Conservation (phyloP, 2,329 filamentous ascomycete species). For the Aureobasidium sp. region DNA sequence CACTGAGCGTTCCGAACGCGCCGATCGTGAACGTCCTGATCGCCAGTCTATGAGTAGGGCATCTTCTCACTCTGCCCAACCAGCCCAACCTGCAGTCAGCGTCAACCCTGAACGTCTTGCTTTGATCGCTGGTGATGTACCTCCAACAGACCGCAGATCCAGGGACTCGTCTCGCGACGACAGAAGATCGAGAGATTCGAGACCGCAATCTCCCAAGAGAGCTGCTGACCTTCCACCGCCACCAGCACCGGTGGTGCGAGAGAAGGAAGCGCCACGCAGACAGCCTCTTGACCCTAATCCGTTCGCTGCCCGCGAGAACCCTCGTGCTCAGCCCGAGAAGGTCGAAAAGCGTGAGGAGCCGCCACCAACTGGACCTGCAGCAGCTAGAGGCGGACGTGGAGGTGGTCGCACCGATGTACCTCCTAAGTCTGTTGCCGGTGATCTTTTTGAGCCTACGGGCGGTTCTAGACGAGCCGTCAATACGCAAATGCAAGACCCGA, state of each 20-base stretch:
- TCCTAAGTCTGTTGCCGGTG: slow-evolving; percentile 29
- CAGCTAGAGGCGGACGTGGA: slow-evolving; percentile 31
- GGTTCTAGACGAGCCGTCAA: slow-evolving; percentile 24
- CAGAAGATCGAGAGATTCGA: slow-evolving; percentile 15
- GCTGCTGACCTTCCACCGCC: slow-evolving; percentile 29
- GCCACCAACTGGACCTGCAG: slow-evolving; percentile 44
- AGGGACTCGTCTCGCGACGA: slow-evolving; percentile 20
- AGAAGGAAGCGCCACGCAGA: slow-evolving; percentile 27
- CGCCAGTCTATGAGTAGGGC: neutral
- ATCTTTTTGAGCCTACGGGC: slow-evolving; percentile 22
- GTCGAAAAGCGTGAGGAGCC: slow-evolving; percentile 29
- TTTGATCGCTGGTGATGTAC: slow-evolving; percentile 28
- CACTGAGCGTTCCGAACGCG: neutral
- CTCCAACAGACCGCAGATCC: slow-evolving; percentile 13
- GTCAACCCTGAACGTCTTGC: slow-evolving; percentile 38
- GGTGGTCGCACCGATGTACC: slow-evolving; percentile 1
- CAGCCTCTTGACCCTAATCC: slow-evolving; percentile 17
- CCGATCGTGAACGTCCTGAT: slow-evolving; percentile 10
- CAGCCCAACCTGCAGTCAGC: neutral
- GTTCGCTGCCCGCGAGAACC: slow-evolving; percentile 21
- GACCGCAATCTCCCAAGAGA: slow-evolving; percentile 16
- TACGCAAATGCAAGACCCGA: slow-evolving; percentile 36
- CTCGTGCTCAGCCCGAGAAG: slow-evolving; percentile 6
- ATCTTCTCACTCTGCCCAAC: neutral
- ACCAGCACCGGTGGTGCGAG: slow-evolving; percentile 20